phyloP scores from a whole-genome alignment of 1,284 basidiomycete genomes.

The Agroathelia rolfsii region DNA sequence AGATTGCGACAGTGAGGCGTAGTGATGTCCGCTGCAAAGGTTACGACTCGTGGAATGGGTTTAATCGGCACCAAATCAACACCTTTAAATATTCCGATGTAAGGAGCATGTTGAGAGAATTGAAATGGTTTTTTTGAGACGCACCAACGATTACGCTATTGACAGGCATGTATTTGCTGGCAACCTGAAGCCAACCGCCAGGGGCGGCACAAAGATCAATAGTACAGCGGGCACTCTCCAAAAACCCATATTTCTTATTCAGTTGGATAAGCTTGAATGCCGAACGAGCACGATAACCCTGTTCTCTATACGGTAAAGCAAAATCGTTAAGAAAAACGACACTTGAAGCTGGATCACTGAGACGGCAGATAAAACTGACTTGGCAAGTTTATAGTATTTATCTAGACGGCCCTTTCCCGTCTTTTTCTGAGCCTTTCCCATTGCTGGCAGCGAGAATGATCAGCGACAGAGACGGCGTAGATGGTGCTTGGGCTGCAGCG shows the following conservation, averaged over 20 bases:
- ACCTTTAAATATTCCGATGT: constrained; percentile 33
- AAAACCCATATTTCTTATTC: constrained; percentile 95
- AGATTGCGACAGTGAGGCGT: constrained; percentile 85
- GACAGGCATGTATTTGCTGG: constrained; percentile 95
- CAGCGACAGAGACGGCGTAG: too few species aligned
- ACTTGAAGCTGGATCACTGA: constrained; percentile 1
- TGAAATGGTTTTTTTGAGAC: constrained; percentile 17
- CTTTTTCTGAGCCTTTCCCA: constrained; percentile 80
- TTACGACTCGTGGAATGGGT: constrained; percentile 88
- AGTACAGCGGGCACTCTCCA: constrained; percentile 86
- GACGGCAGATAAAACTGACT: constrained; percentile 37
- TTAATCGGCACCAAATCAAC: constrained; percentile 96
- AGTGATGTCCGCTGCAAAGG: constrained; percentile 94
- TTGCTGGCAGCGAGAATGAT: too few species aligned
- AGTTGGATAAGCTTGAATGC: constrained; percentile 99
- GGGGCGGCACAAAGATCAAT: constrained; percentile 99
- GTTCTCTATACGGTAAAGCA: constrained; percentile 54
- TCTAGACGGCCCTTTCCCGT: constrained; percentile 93
- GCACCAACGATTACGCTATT: constrained; percentile 91
- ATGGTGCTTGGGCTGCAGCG: too few species aligned
- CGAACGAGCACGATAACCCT: constrained; percentile 98
- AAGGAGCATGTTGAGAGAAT: constrained; percentile 8
- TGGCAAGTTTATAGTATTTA: constrained; percentile 92
- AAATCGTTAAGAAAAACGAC: constrained; percentile 10
- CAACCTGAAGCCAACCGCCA: constrained; percentile 98